These are phyloP conservation scores for Coleophoma crateriformis DNA, from an alignment of 2,329 filamentous ascomycete species.

Conservation along the genomic window DNA sequence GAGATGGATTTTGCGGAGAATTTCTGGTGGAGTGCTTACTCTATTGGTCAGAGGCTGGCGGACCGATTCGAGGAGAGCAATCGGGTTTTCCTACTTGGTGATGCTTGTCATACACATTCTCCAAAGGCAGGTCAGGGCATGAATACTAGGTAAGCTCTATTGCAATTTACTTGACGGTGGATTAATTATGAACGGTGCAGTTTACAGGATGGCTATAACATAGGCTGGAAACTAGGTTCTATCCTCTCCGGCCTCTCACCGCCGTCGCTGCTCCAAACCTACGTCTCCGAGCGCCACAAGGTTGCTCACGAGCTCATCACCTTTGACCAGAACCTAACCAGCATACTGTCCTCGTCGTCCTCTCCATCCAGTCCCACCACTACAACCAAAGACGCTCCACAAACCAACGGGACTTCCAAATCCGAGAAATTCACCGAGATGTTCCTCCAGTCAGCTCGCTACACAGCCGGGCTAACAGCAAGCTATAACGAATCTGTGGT, in stretches of 20 bases:
- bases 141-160: conserved; percentile 31
- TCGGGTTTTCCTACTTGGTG: conserved; percentile 48
- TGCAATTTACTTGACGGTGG: not conserved
- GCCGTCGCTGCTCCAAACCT: conserved; percentile 42
- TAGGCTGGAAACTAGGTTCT: conserved; percentile 53
- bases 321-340: conserved; percentile 50
- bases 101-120: conserved; percentile 54
- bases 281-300: conserved; percentile 45
- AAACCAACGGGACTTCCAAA: conserved; percentile 23
- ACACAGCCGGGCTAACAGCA: conserved; percentile 54
- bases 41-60: conserved; percentile 53
- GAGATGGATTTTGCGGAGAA: conserved; percentile 14
- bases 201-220: conserved; percentile 56
- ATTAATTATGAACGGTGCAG: conserved; percentile 15
- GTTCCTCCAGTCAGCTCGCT: conserved; percentile 52
- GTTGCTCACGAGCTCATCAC: conserved; percentile 53
- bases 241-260: conserved; percentile 38
- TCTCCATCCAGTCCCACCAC: too few species aligned
- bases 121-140: conserved; percentile 59
- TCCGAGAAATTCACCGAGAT: conserved; percentile 46
- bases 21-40: conserved; percentile 52
- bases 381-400: conserved; percentile 14
- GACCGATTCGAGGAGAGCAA: conserved; percentile 49
- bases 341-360: conserved; percentile 39
- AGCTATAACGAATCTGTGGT: conserved; percentile 46